Base-by-base conservation (phyloP, 306 rosid genomes). In the Ammopiptanthus mongolicus region DNA sequence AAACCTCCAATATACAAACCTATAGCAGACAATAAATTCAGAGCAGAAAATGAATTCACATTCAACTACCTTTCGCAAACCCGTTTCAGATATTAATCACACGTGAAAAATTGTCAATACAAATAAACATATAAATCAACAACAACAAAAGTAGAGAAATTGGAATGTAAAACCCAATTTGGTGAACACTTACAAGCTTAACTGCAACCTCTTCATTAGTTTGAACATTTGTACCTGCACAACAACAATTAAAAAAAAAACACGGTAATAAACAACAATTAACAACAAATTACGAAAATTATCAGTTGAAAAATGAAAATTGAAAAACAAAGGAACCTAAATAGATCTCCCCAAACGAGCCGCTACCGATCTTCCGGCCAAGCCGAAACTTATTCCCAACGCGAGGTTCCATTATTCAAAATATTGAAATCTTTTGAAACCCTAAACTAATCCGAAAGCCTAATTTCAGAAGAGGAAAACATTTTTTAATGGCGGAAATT, bases 291-390 rank as follows among this genome's bases (percentile, higher is more conserved):
- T 48, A 53, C 7, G 51, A 60, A 14, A 46, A 56, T 2, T 51
- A 56, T 2, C 1, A 47, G 22, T 41, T 10, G 23, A 61, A 5
- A 52, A 42, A 57, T 8, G 2, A 64, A 14, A 12, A 9, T 8
- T 65, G 3, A 1, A 15, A 17, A 14, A 39, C 2, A 65, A 19
- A 21, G 79, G 50, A 86, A 87, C 97, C 97, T 14, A 89, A 82
- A 81, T 92, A 90, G 90, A 92, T 92, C 93, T 92, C 96, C n/a
- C 97, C 97, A 34, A 92, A 92, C 12, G 97, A 92, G 72, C 97
- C 94, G 85, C 96, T 86, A 15, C 97, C 97, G 87, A 92, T 88
- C 89, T 92, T 92, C 59, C 96, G 87, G 47, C 97, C 96, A 21
- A 92, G 82, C 70, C 91, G 89, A 81, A 88, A 92, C 86, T 86